Evolutionary conservation across 2,329 filamentous ascomycete genomes (phyloP).

Genomic region (Leptographium wingfieldii): DNA sequence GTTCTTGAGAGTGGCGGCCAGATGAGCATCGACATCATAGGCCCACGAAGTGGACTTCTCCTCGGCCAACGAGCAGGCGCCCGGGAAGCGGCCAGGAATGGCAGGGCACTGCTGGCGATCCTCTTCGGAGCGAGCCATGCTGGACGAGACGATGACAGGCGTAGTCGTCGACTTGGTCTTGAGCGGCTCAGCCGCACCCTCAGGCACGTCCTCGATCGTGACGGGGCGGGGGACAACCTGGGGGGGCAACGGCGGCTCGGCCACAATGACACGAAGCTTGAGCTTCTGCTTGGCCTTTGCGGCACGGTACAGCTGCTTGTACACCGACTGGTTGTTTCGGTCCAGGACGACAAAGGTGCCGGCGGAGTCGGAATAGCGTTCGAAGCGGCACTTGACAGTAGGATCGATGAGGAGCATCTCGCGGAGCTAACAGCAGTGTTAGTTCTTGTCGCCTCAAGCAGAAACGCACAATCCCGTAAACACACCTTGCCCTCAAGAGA

Average conservation of each 20-base stretch:
- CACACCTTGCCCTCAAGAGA: slow-evolving; percentile 76
- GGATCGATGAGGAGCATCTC: slow-evolving; percentile 51
- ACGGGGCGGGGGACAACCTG: slow-evolving; percentile 16
- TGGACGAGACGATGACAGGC: slow-evolving; percentile 6
- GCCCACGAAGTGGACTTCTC: neutral
- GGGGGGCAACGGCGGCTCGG: neutral
- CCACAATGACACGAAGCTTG: slow-evolving; percentile 58
- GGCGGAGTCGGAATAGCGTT: slow-evolving; percentile 92
- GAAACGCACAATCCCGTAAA: slow-evolving; percentile 14
- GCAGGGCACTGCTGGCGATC: slow-evolving; percentile 1
- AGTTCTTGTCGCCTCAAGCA: no score
- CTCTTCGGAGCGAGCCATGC: neutral
- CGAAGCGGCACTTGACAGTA: slow-evolving; percentile 55
- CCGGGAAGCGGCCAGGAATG: slow-evolving; percentile 7
- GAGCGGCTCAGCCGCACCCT: slow-evolving; percentile 13
- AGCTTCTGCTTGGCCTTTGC: slow-evolving; percentile 98
- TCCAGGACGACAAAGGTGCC: slow-evolving; percentile 70
- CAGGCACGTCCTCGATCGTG: slow-evolving; percentile 38
- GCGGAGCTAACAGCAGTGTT: slow-evolving; percentile 44
- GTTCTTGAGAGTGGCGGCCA: slow-evolving; percentile 6
- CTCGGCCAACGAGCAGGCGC: neutral
- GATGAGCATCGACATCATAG: slow-evolving; percentile 4
- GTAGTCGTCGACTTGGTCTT: slow-evolving; percentile 5
- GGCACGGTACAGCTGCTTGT: slow-evolving; percentile 93
- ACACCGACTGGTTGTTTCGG: slow-evolving; percentile 63